Evolutionary conservation across 768 basidiomycete genomes (phyloP).

Genomic region (Rhizopogon vulgaris): DNA sequence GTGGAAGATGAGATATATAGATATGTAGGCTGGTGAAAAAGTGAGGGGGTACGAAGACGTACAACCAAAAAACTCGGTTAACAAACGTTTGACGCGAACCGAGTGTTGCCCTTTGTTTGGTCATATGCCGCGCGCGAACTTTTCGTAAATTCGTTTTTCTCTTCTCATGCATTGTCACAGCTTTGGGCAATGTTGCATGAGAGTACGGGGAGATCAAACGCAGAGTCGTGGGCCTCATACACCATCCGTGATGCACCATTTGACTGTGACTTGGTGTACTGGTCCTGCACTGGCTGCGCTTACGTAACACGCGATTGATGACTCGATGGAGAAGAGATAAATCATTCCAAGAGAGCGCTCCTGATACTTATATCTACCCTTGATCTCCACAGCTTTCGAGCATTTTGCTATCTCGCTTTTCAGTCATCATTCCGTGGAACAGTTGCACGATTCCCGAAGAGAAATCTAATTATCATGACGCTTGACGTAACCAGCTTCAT

Average conservation of each 20-base stretch:
- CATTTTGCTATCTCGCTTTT: neutral
- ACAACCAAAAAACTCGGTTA: neutral
- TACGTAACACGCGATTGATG: conserved; percentile 5
- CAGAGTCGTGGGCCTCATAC: too few species aligned
- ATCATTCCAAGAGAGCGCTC: neutral
- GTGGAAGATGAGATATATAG: neutral
- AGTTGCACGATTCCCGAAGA: neutral
- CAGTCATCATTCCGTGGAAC: neutral
- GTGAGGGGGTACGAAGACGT: neutral
- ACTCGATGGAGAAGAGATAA: conserved; percentile 1
- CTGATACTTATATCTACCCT: neutral
- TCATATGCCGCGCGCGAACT: neutral
- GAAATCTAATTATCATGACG: conserved; percentile 50
- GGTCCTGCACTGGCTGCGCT: neutral
- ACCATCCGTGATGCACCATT: too few species aligned
- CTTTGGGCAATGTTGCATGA: neutral
- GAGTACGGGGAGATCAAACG: too few species aligned
- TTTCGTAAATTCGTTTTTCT: neutral
- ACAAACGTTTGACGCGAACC: neutral
- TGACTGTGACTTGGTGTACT: neutral
- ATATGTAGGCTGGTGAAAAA: neutral
- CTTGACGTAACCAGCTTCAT: conserved; percentile 78
- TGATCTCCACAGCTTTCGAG: neutral
- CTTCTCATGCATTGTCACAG: neutral
- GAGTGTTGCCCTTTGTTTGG: conserved; percentile 22